Percentiles rank a stretch among this genome's conserved stretches.
Evolutionary conservation across 805 yeast genomes (phyloP).

Genomic region (Saccharomycopsis sp.): DNA sequence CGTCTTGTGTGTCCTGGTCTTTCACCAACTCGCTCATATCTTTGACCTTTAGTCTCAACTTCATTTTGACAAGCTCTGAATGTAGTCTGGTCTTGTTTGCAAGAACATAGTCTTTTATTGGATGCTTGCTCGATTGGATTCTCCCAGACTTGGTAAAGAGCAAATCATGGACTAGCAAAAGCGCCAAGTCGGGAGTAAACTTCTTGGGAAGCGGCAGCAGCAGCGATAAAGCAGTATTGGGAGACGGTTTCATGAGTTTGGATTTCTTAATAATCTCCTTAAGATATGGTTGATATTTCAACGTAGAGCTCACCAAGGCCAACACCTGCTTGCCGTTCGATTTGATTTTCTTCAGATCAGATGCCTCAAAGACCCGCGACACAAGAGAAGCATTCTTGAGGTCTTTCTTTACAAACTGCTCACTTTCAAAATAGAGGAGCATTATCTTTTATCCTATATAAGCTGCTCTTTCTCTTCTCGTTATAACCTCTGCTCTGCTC

Average conservation of each 20-base stretch:
- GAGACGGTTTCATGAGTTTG: slow-evolving; percentile 43
- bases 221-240: slow-evolving; percentile 35
- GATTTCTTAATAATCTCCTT: slow-evolving; percentile 56
- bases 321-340: slow-evolving; percentile 76
- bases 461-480: not conserved
- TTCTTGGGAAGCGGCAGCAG: slow-evolving; percentile 42
- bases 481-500: not conserved
- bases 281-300: slow-evolving; percentile 61
- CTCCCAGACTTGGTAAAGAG: slow-evolving; percentile 67
- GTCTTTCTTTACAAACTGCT: slow-evolving; percentile 31
- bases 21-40: slow-evolving; percentile 43
- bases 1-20: slow-evolving; percentile 32
- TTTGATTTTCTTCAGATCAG: slow-evolving; percentile 39
- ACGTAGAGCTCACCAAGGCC: slow-evolving; percentile 74
- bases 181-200: slow-evolving; percentile 44
- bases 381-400: slow-evolving; percentile 47
- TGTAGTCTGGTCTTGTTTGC: slow-evolving; percentile 71
- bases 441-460: slow-evolving; percentile 20
- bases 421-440: slow-evolving; percentile 36
- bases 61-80: slow-evolving; percentile 73
- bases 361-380: slow-evolving; percentile 41
- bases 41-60: slow-evolving; percentile 60
- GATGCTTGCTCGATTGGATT: slow-evolving; percentile 82
- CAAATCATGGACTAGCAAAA: slow-evolving; percentile 73
- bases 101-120: slow-evolving; percentile 72